Percentiles rank a stretch among this genome's conserved stretches.
Conservation (phyloP, 2,329 filamentous ascomycete genomes). For the Pseudogymnoascus sp. region DNA sequence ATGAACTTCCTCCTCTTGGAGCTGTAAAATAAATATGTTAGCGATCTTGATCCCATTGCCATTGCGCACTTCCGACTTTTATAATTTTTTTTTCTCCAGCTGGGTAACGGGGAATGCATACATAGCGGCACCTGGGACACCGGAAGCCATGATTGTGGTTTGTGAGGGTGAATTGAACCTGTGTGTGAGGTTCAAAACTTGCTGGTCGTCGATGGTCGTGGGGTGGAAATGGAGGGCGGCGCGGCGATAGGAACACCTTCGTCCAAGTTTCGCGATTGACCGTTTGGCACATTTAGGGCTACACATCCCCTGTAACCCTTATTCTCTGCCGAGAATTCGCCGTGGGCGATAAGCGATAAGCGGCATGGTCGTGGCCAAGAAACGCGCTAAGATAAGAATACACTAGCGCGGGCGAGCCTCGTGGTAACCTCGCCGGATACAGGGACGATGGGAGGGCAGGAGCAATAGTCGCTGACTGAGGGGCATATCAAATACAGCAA, state of each 20-base stretch:
- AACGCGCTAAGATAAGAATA: slow-evolving; percentile 3
- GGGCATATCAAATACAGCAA: slow-evolving; percentile 4
- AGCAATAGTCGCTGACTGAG: slow-evolving; percentile 5
- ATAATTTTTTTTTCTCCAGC: background rate
- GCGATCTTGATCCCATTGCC: slow-evolving; percentile 12
- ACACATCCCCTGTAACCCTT: slow-evolving; percentile 10
- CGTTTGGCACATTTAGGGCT: slow-evolving; percentile 5
- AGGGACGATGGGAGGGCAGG: background rate
- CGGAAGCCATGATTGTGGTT: slow-evolving; percentile 32
- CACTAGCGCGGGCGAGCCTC: slow-evolving; percentile 7
- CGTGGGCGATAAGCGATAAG: slow-evolving; percentile 6
- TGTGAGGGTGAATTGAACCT: slow-evolving; percentile 24
- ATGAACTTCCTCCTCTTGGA: slow-evolving; percentile 93
- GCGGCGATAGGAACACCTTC: slow-evolving; percentile 6
- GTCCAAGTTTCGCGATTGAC: slow-evolving; percentile 1
- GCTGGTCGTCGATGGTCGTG: slow-evolving; percentile 24
- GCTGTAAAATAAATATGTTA: slow-evolving; percentile 39
- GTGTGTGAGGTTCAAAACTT: slow-evolving; percentile 21
- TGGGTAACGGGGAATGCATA: slow-evolving; percentile 21
- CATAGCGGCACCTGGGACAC: slow-evolving; percentile 31
- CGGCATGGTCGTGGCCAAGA: background rate
- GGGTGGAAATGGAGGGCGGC: slow-evolving; percentile 13
- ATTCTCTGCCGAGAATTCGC: slow-evolving; percentile 10
- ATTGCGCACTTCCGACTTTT: background rate
- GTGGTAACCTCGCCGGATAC: slow-evolving; percentile 2